Evolutionary conservation across 2,329 filamentous ascomycete genomes (phyloP).

Genomic region (Claviceps spartinae): DNA sequence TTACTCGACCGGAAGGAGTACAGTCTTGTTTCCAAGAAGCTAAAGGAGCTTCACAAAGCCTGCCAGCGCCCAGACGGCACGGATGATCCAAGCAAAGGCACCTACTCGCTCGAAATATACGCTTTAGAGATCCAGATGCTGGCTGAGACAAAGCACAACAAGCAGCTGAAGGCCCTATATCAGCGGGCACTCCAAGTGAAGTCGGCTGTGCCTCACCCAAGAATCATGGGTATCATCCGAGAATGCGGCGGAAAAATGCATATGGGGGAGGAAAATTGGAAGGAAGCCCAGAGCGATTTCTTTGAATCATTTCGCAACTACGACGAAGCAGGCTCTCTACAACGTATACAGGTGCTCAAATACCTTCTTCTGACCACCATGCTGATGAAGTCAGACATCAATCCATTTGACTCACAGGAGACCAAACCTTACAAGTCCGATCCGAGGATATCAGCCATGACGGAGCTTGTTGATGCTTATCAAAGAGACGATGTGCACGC

Average conservation of each 20-base stretch:
- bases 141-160: slow-evolving; percentile 91
- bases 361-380: slow-evolving; percentile 94
- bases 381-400: slow-evolving; percentile 97
- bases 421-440: slow-evolving; percentile 97
- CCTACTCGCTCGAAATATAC: slow-evolving; percentile 90
- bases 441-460: slow-evolving; percentile 92
- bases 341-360: slow-evolving; percentile 93
- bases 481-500: slow-evolving; percentile 86
- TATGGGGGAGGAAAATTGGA: slow-evolving; percentile 99
- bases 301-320: slow-evolving; percentile 99
- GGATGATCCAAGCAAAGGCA: slow-evolving; percentile 90
- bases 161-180: slow-evolving; percentile 86
- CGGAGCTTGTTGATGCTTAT: slow-evolving; percentile 89
- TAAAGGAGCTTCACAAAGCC: slow-evolving; percentile 75
- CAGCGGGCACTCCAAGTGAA: slow-evolving; percentile 82
- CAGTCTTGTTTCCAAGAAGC: slow-evolving; percentile 61
- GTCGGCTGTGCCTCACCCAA: slow-evolving; percentile 94
- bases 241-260: slow-evolving; percentile 99
- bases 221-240: slow-evolving; percentile 97
- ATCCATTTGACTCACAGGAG: slow-evolving; percentile 96
- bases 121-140: slow-evolving; percentile 98
- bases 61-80: slow-evolving; percentile 79
- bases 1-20: slow-evolving; percentile 90
- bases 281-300: slow-evolving; percentile 91
- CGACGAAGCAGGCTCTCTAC: slow-evolving; percentile 90